Percentiles rank a stretch among this genome's conserved stretches.
Conservation (phyloP, 1,139 yeast genomes). For the Ashbya aceris region DNA sequence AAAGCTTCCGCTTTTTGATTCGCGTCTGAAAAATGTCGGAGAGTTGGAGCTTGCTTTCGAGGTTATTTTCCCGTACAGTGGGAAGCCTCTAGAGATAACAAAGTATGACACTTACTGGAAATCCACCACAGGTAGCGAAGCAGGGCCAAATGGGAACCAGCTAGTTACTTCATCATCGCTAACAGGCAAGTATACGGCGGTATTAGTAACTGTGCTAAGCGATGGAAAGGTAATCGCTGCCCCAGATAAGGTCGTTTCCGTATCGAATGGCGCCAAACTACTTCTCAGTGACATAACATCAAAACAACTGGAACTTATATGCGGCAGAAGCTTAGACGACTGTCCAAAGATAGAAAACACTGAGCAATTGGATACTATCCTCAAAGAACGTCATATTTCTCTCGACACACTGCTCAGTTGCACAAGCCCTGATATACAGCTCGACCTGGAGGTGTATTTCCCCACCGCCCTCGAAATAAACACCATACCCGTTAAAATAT, state of each 20-base stretch:
- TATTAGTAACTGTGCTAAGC: constrained; percentile 60
- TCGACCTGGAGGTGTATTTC: constrained; percentile 71
- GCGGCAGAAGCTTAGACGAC: constrained; percentile 29
- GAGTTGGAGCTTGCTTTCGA: constrained; percentile 70
- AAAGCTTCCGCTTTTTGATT: constrained; percentile 72
- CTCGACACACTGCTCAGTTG: constrained; percentile 49
- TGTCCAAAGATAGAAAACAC: constrained; percentile 21
- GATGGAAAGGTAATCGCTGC: constrained; percentile 86
- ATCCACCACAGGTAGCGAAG: constrained; percentile 46
- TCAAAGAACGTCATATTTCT: constrained; percentile 44
- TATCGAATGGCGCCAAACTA: constrained; percentile 43
- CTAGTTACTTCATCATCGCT: constrained; percentile 89
- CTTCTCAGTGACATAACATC: constrained; percentile 40
- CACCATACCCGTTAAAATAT: constrained; percentile 42
- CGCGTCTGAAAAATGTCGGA: constrained; percentile 75
- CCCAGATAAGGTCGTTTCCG: constrained; percentile 52
- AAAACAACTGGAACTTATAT: constrained; percentile 28
- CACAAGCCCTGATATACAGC: constrained; percentile 50
- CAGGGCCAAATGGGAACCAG: constrained; percentile 28
- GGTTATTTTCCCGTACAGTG: constrained; percentile 82
- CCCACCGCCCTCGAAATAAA: constrained; percentile 66
- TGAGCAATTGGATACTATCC: constrained; percentile 20
- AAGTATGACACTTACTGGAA: constrained; percentile 97
- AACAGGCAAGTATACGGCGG: constrained; percentile 66
- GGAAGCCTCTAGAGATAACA: constrained; percentile 73